Base-by-base conservation (phyloP, 2,329 filamentous ascomycete species). In the Venturia asperata region DNA sequence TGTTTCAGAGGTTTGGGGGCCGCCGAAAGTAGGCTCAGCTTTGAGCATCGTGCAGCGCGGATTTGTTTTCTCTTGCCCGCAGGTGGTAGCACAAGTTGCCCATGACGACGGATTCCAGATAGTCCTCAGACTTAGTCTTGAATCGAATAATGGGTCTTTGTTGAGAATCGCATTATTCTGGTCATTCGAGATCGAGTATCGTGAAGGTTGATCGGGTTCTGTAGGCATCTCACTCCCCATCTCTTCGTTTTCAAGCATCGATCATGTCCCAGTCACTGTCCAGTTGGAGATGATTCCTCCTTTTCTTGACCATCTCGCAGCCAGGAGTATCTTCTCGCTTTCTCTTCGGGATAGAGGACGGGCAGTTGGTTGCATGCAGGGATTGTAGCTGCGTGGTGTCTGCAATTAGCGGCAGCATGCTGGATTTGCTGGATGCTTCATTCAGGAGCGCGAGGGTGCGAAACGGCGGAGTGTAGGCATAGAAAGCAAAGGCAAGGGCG, bases 261-360 rank as follows among this genome's bases (percentile, higher is more conserved):
- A 56, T n/a, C 52, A 56, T 56, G 5, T 56, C 52, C 52, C 27
- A 56, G 5, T 56, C 52, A 13, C 13, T 56, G 19, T 56, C 52
- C 24, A 56, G 5, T 19, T 37, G 52, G 17, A 56, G 6, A 34
- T 6, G 2, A n/a, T 9, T 56, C 52, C 27, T 56, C 52, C 52
- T 56, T 37, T 21, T 56, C 52, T 37, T 56, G 52, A 37, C 9
- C 3, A 56, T 24, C 11, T 37, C 24, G 30, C 52, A n/a, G 52
- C 27, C 37, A 15, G 30, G 30, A 56, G 5, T n/a, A 2, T 37
- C 52, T n/a, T 34, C 52, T n/a, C 52, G 27, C 30, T 56, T 56
- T 37, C 52, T 58, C 52, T 37, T 58, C 13, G 15, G 30, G 30
- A 24, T 13, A 37, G 10, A 34, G 3, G 24, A 56, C 3, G 24